Evolutionary conservation across 768 basidiomycete species (phyloP).

Genomic region (Tulasnella sp.): DNA sequence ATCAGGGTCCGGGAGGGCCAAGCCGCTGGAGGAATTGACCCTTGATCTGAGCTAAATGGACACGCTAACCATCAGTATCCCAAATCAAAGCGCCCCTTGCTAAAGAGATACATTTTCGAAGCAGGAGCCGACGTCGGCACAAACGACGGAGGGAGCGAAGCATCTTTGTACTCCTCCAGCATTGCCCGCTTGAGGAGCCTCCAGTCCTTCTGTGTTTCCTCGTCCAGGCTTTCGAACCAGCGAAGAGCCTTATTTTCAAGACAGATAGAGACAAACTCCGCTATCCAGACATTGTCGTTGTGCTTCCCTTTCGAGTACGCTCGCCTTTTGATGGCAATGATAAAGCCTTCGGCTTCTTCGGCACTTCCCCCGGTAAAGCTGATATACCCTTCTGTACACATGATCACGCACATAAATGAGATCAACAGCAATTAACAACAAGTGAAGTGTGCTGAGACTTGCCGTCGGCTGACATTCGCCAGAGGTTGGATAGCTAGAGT

Average conservation of each 20-base stretch:
- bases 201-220: constrained; percentile 1
- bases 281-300: too few species aligned
- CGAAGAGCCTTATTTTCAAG: too few species aligned
- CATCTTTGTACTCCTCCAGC: neutral
- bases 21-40: too few species aligned
- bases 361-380: neutral
- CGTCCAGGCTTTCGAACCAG: neutral
- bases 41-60: neutral
- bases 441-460: neutral
- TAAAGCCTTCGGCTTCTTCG: neutral
- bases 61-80: too few species aligned
- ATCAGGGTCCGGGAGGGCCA: too few species aligned
- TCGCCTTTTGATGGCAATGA: neutral
- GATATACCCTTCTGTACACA: neutral
- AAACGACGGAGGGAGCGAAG: neutral
- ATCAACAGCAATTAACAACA: neutral
- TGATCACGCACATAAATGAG: too few species aligned
- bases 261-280: too few species aligned
- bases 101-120: neutral
- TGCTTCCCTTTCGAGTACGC: neutral
- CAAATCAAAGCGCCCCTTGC: too few species aligned
- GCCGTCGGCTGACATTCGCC: neutral
- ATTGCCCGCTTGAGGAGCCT: neutral
- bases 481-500: neutral
- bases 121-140: too few species aligned